phyloP scores from a whole-genome alignment of 768 basidiomycete species.

The Crucibulum laeve region DNA sequence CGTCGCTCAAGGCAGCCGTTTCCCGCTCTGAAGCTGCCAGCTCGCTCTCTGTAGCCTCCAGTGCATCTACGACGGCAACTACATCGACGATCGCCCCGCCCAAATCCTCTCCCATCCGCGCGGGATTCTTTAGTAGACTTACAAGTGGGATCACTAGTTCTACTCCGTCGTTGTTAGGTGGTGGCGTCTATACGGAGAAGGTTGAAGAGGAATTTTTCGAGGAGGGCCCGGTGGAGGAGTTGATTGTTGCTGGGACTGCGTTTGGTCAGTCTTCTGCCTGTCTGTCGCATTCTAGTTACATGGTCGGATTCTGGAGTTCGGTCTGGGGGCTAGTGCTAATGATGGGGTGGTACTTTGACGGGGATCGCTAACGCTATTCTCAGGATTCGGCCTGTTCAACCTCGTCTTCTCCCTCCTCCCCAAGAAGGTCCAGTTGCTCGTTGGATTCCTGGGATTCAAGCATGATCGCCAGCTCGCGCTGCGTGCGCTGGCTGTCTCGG shows the following conservation, averaged over 20 bases:
- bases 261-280: conserved; percentile 49
- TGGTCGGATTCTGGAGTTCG: not conserved
- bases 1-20: conserved; percentile 12
- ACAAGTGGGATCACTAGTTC: not conserved
- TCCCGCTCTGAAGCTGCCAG: not conserved
- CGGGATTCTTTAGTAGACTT: not conserved
- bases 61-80: conserved; percentile 4
- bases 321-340: no score
- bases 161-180: not conserved
- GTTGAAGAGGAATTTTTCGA: not conserved
- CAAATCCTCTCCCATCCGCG: not conserved
- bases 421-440: conserved; percentile 64
- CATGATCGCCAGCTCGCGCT: conserved; percentile 68
- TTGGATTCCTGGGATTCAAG: conserved; percentile 75
- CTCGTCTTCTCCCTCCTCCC: conserved; percentile 76
- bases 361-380: not conserved
- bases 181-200: not conserved
- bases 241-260: conserved; percentile 72
- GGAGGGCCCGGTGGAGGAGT: conserved; percentile 64
- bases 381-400: conserved; percentile 69
- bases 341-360: no score
- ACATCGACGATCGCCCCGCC: conserved; percentile 14
- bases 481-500: conserved; percentile 63
- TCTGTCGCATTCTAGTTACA: conserved; percentile 2
- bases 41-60: not conserved